Conservation (phyloP, 2,329 filamentous ascomycete genomes). For the Penicillium sp. region DNA sequence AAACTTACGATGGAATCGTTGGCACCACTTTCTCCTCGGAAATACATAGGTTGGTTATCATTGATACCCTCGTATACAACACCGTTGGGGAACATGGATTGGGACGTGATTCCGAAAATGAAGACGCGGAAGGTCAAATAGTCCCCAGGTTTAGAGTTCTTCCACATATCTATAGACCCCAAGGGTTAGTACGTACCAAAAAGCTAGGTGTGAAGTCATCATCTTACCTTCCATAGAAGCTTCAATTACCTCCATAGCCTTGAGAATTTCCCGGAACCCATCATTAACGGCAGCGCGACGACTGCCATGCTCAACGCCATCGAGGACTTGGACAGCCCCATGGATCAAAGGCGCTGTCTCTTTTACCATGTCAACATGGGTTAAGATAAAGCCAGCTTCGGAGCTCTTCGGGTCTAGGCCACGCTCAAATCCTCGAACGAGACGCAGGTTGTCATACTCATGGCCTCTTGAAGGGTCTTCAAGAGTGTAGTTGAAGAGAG, state of each 20-base stretch:
- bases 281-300: constrained; percentile 60
- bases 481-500: constrained; percentile 61
- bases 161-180: constrained; percentile 68
- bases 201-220: neutral
- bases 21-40: constrained; percentile 88
- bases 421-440: constrained; percentile 87
- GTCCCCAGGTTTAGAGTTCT: constrained; percentile 73
- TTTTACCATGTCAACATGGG: constrained; percentile 92
- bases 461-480: constrained; percentile 53
- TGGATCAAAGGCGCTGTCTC: constrained; percentile 74
- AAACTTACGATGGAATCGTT: constrained; percentile 77
- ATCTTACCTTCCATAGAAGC: constrained; percentile 66
- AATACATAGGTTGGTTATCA: constrained; percentile 66
- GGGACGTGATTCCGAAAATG: constrained; percentile 91
- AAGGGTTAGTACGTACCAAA: neutral
- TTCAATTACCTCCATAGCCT: constrained; percentile 67
- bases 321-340: constrained; percentile 65
- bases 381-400: constrained; percentile 92
- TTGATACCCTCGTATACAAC: constrained; percentile 85
- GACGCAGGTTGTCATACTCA: constrained; percentile 63
- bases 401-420: constrained; percentile 83
- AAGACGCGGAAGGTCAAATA: constrained; percentile 93
- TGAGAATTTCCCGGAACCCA: constrained; percentile 59
- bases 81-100: constrained; percentile 90
- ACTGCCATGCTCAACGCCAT: constrained; percentile 48